Percentiles rank a stretch among this genome's conserved stretches.
Evolutionary conservation across 139 green algal species (phyloP).

Genomic region (Chlamydomonas incerta): DNA sequence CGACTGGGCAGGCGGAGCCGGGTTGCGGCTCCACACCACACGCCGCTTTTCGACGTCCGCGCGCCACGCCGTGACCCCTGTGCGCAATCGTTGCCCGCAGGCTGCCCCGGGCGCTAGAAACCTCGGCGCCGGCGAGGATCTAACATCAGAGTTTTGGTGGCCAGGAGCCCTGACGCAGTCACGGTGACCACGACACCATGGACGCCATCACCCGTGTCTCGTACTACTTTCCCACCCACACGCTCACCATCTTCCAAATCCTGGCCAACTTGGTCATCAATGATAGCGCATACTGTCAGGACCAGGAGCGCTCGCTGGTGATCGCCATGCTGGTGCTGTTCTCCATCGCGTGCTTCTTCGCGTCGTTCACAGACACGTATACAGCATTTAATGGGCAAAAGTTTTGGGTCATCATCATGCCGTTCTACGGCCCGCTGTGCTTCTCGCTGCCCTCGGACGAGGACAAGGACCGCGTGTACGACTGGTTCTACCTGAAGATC

Average conservation of each 20-base stretch:
- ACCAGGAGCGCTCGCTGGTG: conserved; percentile 46
- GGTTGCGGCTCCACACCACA: too few relatives aligned
- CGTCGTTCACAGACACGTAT: conserved; percentile 58
- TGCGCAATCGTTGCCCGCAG: too few relatives aligned
- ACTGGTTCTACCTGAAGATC: conserved; percentile 51
- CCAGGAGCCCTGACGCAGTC: not conserved
- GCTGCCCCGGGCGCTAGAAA: too few relatives aligned
- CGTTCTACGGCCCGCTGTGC: conserved; percentile 52
- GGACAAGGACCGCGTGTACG: conserved; percentile 59
- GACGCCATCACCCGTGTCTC: conserved; percentile 52
- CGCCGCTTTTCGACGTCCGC: too few relatives aligned
- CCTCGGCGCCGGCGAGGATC: too few relatives aligned
- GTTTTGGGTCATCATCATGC: conserved; percentile 50
- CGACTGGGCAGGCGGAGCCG: too few relatives aligned
- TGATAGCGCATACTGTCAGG: conserved; percentile 24
- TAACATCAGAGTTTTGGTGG: too few relatives aligned
- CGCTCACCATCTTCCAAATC: conserved; percentile 51
- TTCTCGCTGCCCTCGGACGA: conserved; percentile 50
- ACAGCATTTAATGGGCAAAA: conserved; percentile 40
- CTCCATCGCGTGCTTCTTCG: conserved; percentile 35
- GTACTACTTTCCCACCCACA: conserved; percentile 52
- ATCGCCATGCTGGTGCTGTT: conserved; percentile 58
- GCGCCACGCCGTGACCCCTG: too few relatives aligned
- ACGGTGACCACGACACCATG: not conserved
- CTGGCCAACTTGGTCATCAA: conserved; percentile 51